Evolutionary conservation across 2,329 filamentous ascomycete species (phyloP).

Genomic region (Monosporascus sp.): DNA sequence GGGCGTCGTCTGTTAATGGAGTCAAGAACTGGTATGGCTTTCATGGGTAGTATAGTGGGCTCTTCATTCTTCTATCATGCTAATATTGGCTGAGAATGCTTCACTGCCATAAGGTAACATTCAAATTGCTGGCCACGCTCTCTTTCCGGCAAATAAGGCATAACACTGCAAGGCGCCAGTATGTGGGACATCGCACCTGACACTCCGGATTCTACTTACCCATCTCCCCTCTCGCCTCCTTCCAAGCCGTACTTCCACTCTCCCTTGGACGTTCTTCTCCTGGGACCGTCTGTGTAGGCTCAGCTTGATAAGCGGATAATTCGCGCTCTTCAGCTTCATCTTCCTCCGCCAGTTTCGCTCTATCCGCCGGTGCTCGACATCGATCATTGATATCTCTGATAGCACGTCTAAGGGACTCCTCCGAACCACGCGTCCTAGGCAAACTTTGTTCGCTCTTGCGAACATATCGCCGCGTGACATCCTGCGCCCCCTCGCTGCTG

Average conservation of each 20-base stretch:
- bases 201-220: not conserved
- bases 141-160: no score
- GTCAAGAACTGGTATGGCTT: no score
- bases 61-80: no score
- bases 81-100: no score
- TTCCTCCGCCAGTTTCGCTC: not conserved
- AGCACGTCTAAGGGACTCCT: not conserved
- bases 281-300: not conserved
- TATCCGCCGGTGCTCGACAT: not conserved
- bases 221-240: not conserved
- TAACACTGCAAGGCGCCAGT: no score
- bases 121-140: no score
- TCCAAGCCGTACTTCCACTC: not conserved
- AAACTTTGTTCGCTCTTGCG: conserved; percentile 58
- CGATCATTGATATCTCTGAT: not conserved
- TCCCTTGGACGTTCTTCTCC: not conserved
- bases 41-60: no score
- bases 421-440: not conserved
- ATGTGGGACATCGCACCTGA: no score
- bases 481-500: conserved; percentile 74
- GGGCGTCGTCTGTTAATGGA: no score
- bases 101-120: no score
- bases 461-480: conserved; percentile 62
- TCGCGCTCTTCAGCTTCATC: not conserved
- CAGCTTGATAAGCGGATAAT: not conserved